Evolutionary conservation across 495 filamentous ascomycete species (phyloP), one percentile per base, ranked within the genome.

Genomic region (Friedmanniomyces endolithicus): DNA sequence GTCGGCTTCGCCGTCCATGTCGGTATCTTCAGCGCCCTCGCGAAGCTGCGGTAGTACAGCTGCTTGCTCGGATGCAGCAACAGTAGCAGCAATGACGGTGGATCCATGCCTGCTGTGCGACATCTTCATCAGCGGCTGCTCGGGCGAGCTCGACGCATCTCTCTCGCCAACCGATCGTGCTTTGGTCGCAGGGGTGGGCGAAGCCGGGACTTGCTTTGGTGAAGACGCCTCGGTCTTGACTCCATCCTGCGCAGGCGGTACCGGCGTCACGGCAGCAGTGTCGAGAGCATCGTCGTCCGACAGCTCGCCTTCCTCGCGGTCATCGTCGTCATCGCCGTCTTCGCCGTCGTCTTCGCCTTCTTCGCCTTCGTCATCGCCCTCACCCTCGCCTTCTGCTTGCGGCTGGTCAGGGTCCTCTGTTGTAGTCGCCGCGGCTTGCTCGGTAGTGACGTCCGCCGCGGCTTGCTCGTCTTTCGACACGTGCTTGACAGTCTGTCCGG

Each of bases 41-140:
- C 43, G 7, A 24, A 17, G 9, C n/a, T 20, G 41, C 23, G 43
- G 44, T 11, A 23, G 25, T 14, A 35, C 50, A 49, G 31, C 44
- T 46, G 27, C 31, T 24, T 56, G 25, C 1, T 51, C 53, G 31
- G 54, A 8, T 11, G 14, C 52, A 4, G 33, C 52, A 2, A 22
- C 22, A 14, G 58, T 12, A 12, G 31, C 27, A 7, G 58, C n/a
- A 12, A 46, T 24, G 2, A 50, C 37, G 11, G 37, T 47, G 2
- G 68, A 70, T 33, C 60, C 57, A 52, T 67, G 62, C 17, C 67
- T 57, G 55, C 65, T 67, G 44, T 69, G 66, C 25, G 57, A 40
- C 1, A 59, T 61, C 23, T 62, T 58, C 20, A 56, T 56, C 0
- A 68, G 57, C 29, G 67, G 67, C 31, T 66, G 48, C 11, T 70